Evolutionary conservation across 73 alveolate genomes (phyloP), one percentile per base, ranked within the genome.

Genomic region (Stentor roeselii): DNA sequence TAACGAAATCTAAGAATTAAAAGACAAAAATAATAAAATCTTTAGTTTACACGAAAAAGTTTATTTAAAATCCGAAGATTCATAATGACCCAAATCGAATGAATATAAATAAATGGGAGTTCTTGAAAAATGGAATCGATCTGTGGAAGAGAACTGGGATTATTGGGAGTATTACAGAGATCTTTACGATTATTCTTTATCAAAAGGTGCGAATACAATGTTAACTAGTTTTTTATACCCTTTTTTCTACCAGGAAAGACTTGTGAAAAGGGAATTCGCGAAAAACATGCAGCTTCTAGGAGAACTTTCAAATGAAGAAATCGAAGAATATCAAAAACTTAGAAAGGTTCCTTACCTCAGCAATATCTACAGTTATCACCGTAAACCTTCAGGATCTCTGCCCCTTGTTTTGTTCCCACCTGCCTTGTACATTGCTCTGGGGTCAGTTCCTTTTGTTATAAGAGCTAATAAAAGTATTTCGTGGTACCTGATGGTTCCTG

Each of bases 381-480:
- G 21, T 11, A 50, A 50, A 50, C 67, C 67, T 50, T 11, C 67
- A 50, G 67, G 67, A 11, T 11, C 6, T 21, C 21, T 11, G 6
- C 6, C 6, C 6, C 6, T 50, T 21, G 67, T 21, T 50, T 11
- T 50, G 21, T 6, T 6, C 21, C 30, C 30, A 11, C 30, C 21
- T 50, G 67, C 67, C 21, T 21, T 50, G 6, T 6, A 21, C 6
- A 50, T 50, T 50, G 67, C 67, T 11, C 67, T 50, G 21, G 67
- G 67, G 21, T 50, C 67, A 11, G n/a, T n/a, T n/a, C n/a, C n/a
- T n/a, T n/a, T n/a, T n/a, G n/a, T n/a, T n/a, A n/a, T n/a, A n/a
- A n/a, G n/a, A n/a, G n/a, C n/a, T n/a, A n/a, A n/a, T n/a, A 50
- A 50, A 50, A 50, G 67, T 50, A 50, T 50, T 50, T 50, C 67